These are phyloP conservation scores for Neofusicoccum cordaticola DNA, from an alignment of 2,329 filamentous ascomycete genomes.

Conservation along the genomic window DNA sequence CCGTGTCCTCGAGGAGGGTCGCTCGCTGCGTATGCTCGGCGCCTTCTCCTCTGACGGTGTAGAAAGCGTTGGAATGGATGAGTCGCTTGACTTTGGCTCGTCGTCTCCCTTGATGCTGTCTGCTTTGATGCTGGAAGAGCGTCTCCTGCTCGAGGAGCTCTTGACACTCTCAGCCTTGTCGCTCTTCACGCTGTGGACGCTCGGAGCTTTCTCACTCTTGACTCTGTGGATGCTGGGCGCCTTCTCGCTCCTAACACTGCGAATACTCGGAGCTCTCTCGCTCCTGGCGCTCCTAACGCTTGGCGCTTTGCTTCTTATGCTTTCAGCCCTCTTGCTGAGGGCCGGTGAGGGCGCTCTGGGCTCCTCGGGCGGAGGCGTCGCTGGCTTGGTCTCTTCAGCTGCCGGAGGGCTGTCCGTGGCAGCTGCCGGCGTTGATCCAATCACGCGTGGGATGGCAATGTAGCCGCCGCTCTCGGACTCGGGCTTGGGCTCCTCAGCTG, in stretches of 20 bases:
- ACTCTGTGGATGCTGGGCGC: background rate
- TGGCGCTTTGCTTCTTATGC: constrained; percentile 1
- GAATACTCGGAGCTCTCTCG: background rate
- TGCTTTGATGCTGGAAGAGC: background rate
- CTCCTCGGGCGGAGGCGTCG: background rate
- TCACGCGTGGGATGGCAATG: constrained; percentile 4
- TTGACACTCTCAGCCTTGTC: constrained; percentile 10
- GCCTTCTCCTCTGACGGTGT: background rate
- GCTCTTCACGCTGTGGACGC: background rate
- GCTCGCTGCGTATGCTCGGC: background rate
- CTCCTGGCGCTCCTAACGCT: background rate
- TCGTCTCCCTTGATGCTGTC: background rate
- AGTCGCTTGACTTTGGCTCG: background rate
- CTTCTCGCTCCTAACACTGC: background rate
- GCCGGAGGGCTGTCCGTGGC: background rate
- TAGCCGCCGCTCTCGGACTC: background rate
- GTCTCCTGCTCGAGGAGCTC: background rate
- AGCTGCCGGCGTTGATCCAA: background rate
- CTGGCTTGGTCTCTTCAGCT: background rate
- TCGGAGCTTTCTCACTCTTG: too few relatives aligned
- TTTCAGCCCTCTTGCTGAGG: constrained; percentile 10
- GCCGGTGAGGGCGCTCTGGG: background rate
- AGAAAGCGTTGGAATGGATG: background rate
- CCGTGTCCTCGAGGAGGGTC: background rate
- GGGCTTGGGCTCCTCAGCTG: background rate